Percentiles rank a stretch among this genome's conserved stretches.
Evolutionary conservation across 345 rosid species (phyloP).

Genomic region (Pistacia vera): DNA sequence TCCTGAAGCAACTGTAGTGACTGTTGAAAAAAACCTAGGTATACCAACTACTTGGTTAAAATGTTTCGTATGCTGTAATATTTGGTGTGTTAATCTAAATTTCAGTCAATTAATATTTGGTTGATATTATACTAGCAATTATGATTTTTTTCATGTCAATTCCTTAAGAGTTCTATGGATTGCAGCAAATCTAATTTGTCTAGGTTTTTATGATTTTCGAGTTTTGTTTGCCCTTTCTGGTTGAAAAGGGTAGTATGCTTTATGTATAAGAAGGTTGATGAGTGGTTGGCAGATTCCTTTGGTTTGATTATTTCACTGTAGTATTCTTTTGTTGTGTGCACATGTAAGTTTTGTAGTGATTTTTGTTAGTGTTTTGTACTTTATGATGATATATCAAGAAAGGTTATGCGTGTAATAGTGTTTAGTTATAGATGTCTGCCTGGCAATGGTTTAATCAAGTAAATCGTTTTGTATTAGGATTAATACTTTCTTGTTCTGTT

Average conservation of each 20-base stretch:
- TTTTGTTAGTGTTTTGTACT: not conserved
- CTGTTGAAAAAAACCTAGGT: not conserved
- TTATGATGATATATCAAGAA: not conserved
- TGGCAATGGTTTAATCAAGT: not conserved
- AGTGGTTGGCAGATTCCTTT: too few species aligned
- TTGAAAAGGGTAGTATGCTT: too few species aligned
- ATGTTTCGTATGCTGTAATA: not conserved
- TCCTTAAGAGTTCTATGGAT: not conserved
- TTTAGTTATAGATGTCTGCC: not conserved
- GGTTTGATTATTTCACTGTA: not conserved
- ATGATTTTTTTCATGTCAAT: not conserved
- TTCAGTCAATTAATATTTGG: constrained; percentile 1
- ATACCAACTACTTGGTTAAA: not conserved
- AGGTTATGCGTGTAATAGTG: not conserved
- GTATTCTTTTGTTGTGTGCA: not conserved
- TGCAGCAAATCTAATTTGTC: not conserved
- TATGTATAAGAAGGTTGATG: too few species aligned
- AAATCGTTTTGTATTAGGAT: not conserved
- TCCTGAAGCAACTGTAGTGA: not conserved
- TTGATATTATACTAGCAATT: not conserved
- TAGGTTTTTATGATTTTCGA: too few species aligned
- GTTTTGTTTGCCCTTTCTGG: too few species aligned
- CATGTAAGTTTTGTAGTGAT: not conserved
- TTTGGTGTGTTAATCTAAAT: not conserved
- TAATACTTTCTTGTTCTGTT: not conserved